Conservation (phyloP, 2,329 filamentous ascomycete genomes). For the Drechslerella dactyloides region DNA sequence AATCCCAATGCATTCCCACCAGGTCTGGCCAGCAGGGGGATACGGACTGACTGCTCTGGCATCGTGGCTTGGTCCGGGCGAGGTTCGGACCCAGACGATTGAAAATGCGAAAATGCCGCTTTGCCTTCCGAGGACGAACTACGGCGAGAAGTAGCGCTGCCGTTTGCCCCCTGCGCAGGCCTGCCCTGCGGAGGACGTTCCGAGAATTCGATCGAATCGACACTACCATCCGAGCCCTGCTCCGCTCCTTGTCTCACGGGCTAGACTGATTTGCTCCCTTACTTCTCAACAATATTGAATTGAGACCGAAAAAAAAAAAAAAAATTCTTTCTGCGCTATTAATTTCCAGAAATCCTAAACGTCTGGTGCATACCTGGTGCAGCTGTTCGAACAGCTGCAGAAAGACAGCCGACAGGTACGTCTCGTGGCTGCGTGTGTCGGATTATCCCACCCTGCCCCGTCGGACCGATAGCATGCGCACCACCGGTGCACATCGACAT, state of each 20-base stretch:
- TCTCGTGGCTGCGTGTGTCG: background rate
- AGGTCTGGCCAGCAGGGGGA: too few relatives aligned
- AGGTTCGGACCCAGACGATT: background rate
- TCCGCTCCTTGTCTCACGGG: too few relatives aligned
- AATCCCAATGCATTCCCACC: slow-evolving; percentile 21
- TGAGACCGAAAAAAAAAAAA: background rate
- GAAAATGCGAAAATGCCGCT: slow-evolving; percentile 15
- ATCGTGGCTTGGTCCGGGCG: background rate
- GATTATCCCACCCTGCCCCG: background rate
- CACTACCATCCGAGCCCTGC: too few relatives aligned
- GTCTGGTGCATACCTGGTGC: too few relatives aligned
- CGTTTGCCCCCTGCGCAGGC: too few relatives aligned
- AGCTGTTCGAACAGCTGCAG: too few relatives aligned
- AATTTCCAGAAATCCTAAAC: background rate
- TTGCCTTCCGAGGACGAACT: slow-evolving; percentile 1
- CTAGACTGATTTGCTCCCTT: background rate
- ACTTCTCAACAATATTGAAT: background rate
- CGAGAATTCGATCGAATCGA: slow-evolving; percentile 12
- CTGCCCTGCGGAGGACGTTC: slow-evolving; percentile 1
- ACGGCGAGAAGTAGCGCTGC: too few relatives aligned
- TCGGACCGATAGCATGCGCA: background rate
- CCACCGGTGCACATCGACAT: too few relatives aligned
- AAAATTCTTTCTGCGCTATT: background rate
- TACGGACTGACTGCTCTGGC: too few relatives aligned
- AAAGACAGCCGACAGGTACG: background rate